Percentiles rank a stretch among this genome's conserved stretches.
These are phyloP conservation scores for Heterobasidion annosum DNA, from an alignment of 1,284 basidiomycete genomes.

Conservation along the genomic window DNA sequence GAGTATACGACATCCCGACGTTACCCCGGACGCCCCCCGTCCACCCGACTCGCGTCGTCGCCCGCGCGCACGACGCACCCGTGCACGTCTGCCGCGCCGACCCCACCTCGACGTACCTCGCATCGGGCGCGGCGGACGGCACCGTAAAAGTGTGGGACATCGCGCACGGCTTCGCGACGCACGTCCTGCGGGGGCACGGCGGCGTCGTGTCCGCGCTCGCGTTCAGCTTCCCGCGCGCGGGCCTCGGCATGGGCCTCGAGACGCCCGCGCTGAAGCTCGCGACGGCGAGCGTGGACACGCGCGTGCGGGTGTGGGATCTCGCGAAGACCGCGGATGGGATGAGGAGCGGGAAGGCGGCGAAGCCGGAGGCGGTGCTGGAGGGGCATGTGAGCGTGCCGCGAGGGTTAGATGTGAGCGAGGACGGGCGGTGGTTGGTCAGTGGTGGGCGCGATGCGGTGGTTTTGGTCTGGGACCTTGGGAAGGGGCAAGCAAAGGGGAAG, in stretches of 20 bases:
- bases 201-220: constrained; percentile 87
- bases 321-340: constrained; percentile 38
- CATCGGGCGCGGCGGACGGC: constrained; percentile 93
- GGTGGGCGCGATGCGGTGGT: constrained; percentile 89
- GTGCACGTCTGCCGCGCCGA: constrained; percentile 83
- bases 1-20: constrained; percentile 56
- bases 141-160: constrained; percentile 97
- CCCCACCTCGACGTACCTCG: constrained; percentile 86
- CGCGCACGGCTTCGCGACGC: constrained; percentile 82
- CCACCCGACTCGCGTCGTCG: constrained; percentile 62
- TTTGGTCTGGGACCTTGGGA: constrained; percentile 74
- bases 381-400: constrained; percentile 89
- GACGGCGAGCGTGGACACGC: constrained; percentile 84
- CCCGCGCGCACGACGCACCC: constrained; percentile 86
- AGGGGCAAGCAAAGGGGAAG: constrained; percentile 16
- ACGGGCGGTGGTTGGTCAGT: constrained; percentile 82
- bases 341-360: constrained; percentile 46
- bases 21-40: constrained; percentile 38
- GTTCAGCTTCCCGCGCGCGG: constrained; percentile 67
- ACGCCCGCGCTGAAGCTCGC: constrained; percentile 69
- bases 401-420: constrained; percentile 75
- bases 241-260: constrained; percentile 33
- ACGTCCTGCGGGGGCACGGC: constrained; percentile 94
- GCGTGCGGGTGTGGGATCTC: constrained; percentile 86
- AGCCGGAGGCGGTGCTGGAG: constrained; percentile 75